Base-by-base conservation (phyloP, 768 basidiomycete species). In the Leccinum broughii region DNA sequence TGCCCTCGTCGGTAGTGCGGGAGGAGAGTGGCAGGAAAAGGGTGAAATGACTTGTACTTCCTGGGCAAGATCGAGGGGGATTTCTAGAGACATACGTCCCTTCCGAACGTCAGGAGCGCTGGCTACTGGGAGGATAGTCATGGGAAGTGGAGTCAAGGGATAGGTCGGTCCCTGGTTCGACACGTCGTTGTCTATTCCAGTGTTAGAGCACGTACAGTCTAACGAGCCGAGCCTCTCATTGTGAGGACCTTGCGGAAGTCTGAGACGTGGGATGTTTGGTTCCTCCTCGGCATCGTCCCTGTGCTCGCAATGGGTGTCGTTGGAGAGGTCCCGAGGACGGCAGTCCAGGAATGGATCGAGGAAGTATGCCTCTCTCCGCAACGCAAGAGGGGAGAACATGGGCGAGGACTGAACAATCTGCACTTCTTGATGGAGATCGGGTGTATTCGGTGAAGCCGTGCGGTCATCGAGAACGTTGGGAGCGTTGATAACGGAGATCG, bases 281-380 rank as follows among this genome's bases (percentile, higher is more conserved):
- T 57, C 51, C 0, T 39, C 56, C 2, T 59, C 51, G 15, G 55
- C 53, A 6, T 55, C 50, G n/a, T n/a, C 52, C 22, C 0, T 6
- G 44, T 48, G 37, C 20, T 49, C 62, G 39, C 51, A 54, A 2
- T 64, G 49, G 56, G 37, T 53, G 20, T 61, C 54, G 20, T 67
- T 57, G 22, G 54, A 58, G 7, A 63, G 37, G 3, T 46, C 1
- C 1, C 37, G 55, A 46, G 64, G 59, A 11, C 4, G 37, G 9
- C 34, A 53, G 24, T 70, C 60, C 35, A 68, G 3, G 15, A 9
- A 8, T 17, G 59, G 57, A 26, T 68, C 61, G 1, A 39, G 15
- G 17, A 39, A 17, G 39, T 17, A 17, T 17, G 15, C 39, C 39
- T 5, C 17, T 17, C 48, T 46, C 20, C 10, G 10, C 4, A 13